A percentile compares a stretch with the other conserved stretches of the same genome.
Conservation (phyloP, 2,329 filamentous ascomycete species). For the Paracamarosporium sp. region DNA sequence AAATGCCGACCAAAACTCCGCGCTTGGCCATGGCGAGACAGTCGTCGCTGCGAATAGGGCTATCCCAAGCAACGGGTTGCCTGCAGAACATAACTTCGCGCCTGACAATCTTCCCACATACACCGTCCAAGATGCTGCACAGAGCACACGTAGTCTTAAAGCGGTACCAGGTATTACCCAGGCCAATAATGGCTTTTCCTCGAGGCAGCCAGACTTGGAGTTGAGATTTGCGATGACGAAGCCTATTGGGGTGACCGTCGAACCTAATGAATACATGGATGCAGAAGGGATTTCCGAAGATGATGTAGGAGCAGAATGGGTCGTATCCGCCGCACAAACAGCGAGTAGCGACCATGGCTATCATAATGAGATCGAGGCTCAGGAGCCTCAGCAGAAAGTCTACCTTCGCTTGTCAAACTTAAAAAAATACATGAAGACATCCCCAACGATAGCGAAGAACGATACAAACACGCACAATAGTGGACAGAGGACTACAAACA, state of each 20-base stretch:
- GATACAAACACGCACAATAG: neutral
- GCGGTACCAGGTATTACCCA: neutral
- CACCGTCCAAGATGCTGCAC: neutral
- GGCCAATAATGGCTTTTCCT: neutral
- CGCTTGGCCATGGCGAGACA: neutral
- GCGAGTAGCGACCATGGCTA: neutral
- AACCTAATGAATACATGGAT: neutral
- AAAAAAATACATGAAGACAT: neutral
- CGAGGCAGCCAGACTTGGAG: neutral
- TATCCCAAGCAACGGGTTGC: neutral
- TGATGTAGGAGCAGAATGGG: too few relatives aligned
- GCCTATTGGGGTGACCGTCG: neutral
- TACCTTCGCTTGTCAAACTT: neutral
- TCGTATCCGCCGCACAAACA: neutral
- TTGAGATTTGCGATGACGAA: neutral
- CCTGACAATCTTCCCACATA: neutral
- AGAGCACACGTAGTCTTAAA: too few relatives aligned
- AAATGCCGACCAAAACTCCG: neutral
- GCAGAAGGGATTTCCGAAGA: neutral
- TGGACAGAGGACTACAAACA: neutral
- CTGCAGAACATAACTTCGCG: neutral
- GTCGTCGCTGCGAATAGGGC: neutral
- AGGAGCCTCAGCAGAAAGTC: neutral
- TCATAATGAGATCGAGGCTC: neutral
- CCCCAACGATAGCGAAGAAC: neutral